Evolutionary conservation across 805 yeast genomes (phyloP).

Genomic region (Torulaspora maleeae): DNA sequence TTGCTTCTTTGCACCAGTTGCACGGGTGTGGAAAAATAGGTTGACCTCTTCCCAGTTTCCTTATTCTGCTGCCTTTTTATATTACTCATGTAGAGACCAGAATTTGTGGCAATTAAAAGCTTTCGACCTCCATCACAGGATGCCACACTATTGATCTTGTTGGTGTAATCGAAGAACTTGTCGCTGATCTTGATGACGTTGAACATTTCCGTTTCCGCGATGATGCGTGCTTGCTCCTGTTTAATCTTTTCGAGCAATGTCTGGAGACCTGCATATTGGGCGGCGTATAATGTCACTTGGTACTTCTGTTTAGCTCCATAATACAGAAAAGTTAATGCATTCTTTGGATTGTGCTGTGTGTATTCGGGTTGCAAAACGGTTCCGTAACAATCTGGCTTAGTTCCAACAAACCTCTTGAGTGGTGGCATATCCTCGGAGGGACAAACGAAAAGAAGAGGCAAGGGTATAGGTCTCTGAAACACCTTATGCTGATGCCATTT

Average conservation of each 20-base stretch:
- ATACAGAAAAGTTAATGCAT: constrained; percentile 35
- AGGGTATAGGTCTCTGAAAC: constrained; percentile 80
- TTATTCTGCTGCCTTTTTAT: constrained; percentile 46
- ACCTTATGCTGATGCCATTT: constrained; percentile 90
- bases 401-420: constrained; percentile 41
- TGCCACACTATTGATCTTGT: constrained; percentile 84
- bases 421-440: constrained; percentile 77
- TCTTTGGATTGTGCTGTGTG: constrained; percentile 24
- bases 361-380: constrained; percentile 28
- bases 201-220: constrained; percentile 71
- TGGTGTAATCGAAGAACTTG: constrained; percentile 64
- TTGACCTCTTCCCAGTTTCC: constrained; percentile 43
- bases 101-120: constrained; percentile 83
- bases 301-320: constrained; percentile 39
- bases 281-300: constrained; percentile 42
- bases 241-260: constrained; percentile 75
- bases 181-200: constrained; percentile 71
- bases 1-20: constrained; percentile 69
- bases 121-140: constrained; percentile 95
- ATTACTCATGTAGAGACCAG: constrained; percentile 82
- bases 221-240: constrained; percentile 69
- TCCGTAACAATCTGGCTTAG: constrained; percentile 32
- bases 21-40: constrained; percentile 64
- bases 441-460: constrained; percentile 68
- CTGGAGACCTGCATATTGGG: constrained; percentile 56